Evolutionary conservation across 306 rosid genomes (phyloP).

Genomic region (Begonia masoniana): DNA sequence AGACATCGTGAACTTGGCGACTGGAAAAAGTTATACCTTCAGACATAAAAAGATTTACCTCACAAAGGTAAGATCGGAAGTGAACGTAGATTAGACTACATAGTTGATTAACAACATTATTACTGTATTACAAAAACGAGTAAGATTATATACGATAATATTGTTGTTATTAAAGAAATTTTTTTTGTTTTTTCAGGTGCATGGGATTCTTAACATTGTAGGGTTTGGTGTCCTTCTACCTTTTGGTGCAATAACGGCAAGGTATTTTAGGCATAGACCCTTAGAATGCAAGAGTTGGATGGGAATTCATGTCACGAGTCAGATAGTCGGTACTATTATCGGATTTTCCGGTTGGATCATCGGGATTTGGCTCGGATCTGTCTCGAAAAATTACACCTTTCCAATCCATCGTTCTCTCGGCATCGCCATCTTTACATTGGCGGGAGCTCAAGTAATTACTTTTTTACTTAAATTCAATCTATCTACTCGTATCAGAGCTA

Average conservation of each 20-base stretch:
- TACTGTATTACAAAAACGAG: too few species aligned
- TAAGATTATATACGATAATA: too few species aligned
- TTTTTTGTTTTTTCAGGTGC: slow-evolving; percentile 29
- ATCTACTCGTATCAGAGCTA: too few species aligned
- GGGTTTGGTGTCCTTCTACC: slow-evolving; percentile 84
- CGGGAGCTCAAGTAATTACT: slow-evolving; percentile 38
- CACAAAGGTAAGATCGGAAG: slow-evolving; percentile 25
- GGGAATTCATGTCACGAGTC: slow-evolving; percentile 22
- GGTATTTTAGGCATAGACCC: slow-evolving; percentile 29
- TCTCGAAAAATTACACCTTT: slow-evolving; percentile 41
- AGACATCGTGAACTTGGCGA: slow-evolving; percentile 33
- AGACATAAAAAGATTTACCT: slow-evolving; percentile 20
- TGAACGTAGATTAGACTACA: too few species aligned
- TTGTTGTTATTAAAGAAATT: too few species aligned
- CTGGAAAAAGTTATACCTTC: not conserved
- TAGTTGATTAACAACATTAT: too few species aligned
- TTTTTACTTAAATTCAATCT: not conserved
- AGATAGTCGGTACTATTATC: slow-evolving; percentile 31
- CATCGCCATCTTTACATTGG: slow-evolving; percentile 47
- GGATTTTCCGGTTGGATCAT: slow-evolving; percentile 51
- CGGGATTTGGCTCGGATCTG: slow-evolving; percentile 63
- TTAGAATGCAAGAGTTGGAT: not conserved
- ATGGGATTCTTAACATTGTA: slow-evolving; percentile 61
- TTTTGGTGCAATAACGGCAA: slow-evolving; percentile 45
- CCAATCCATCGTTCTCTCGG: slow-evolving; percentile 36